These are phyloP conservation scores for Rhizopus arrhizus DNA, from an alignment of 371 early-diverging fungal species.

Conservation along the genomic window DNA sequence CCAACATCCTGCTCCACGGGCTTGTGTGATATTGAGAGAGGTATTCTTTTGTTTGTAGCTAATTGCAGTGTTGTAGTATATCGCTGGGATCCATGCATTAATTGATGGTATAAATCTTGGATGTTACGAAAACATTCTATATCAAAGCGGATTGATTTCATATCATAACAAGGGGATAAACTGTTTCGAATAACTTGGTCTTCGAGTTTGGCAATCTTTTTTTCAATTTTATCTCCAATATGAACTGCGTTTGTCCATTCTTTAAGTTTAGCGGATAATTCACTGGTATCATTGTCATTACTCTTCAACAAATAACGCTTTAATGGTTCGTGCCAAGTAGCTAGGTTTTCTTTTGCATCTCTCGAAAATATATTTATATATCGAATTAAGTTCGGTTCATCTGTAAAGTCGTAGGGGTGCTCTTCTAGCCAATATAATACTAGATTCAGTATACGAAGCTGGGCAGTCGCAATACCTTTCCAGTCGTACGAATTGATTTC, in stretches of 20 bases:
- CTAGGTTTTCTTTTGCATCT: slow-evolving; percentile 27
- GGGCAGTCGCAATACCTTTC: slow-evolving; percentile 45
- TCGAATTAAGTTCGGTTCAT: slow-evolving; percentile 50
- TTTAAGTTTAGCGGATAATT: neutral
- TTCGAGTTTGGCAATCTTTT: slow-evolving; percentile 27
- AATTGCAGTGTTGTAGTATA: slow-evolving; percentile 26
- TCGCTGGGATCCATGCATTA: slow-evolving; percentile 27
- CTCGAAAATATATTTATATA: slow-evolving; percentile 31
- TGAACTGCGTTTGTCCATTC: neutral
- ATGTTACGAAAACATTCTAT: slow-evolving; percentile 24
- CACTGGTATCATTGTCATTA: neutral
- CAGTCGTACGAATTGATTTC: slow-evolving; percentile 28
- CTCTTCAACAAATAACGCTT: neutral
- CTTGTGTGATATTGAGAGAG: slow-evolving; percentile 25
- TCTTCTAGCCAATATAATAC: slow-evolving; percentile 67
- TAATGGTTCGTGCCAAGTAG: slow-evolving; percentile 35
- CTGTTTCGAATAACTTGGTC: slow-evolving; percentile 29
- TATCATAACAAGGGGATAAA: slow-evolving; percentile 44
- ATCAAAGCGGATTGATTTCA: slow-evolving; percentile 38
- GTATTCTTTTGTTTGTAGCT: slow-evolving; percentile 21
- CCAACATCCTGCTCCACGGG: slow-evolving; percentile 18
- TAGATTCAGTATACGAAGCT: slow-evolving; percentile 55
- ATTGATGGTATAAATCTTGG: slow-evolving; percentile 36
- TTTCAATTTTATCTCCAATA: slow-evolving; percentile 12
- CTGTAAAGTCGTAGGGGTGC: slow-evolving; percentile 70